Conservation (phyloP, 2,329 filamentous ascomycete genomes). For the Claviceps sp. region DNA sequence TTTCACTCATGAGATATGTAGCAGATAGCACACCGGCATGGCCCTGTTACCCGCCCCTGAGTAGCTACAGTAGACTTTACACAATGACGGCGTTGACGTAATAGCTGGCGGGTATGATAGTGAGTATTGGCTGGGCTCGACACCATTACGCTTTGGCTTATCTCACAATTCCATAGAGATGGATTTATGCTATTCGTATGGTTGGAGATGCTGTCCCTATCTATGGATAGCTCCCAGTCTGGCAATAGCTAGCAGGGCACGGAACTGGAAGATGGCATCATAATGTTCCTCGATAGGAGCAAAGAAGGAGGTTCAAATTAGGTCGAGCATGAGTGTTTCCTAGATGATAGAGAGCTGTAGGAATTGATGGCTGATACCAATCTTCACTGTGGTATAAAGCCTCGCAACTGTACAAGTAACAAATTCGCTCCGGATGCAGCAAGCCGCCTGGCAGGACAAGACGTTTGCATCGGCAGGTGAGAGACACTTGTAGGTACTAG, state of each 20-base stretch:
- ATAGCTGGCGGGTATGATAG: not conserved
- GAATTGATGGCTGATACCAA: not conserved
- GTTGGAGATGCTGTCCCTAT: too few species aligned
- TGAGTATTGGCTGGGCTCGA: not conserved
- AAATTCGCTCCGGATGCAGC: not conserved
- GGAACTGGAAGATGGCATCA: too few species aligned
- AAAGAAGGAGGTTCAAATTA: not conserved
- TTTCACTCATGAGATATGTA: not conserved
- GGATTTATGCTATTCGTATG: not conserved
- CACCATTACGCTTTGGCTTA: not conserved
- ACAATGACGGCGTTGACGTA: constrained; percentile 1
- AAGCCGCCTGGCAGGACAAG: not conserved
- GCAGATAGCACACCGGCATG: not conserved
- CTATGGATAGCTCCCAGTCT: too few species aligned
- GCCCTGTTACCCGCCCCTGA: not conserved
- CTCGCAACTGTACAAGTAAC: not conserved
- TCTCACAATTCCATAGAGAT: not conserved
- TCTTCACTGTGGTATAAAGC: not conserved
- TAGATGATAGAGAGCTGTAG: not conserved
- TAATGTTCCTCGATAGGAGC: not conserved
- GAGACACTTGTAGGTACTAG: not conserved
- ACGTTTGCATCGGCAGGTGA: not conserved
- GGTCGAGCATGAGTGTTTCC: not conserved
- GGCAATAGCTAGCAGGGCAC: too few species aligned
- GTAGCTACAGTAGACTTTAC: not conserved